Conservation (phyloP, 2,329 filamentous ascomycete species). For the Tolypocladium ophioglossoides region DNA sequence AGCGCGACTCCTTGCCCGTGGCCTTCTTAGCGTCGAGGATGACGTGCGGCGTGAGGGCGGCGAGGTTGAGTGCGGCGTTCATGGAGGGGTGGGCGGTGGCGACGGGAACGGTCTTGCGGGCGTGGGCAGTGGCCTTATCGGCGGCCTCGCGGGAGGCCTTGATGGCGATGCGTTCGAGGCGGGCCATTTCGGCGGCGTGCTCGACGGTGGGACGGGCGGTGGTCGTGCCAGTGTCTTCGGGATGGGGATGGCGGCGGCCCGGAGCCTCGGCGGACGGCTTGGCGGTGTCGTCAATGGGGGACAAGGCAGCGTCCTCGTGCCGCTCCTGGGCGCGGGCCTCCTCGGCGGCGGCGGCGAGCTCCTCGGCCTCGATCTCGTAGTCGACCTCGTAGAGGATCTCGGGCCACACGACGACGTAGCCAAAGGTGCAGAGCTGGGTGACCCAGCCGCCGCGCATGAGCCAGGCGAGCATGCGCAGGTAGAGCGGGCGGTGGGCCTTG, state of each 20-base stretch:
- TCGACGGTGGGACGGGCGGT: conserved; percentile 34
- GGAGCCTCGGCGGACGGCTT: background rate
- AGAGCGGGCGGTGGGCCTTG: conserved; percentile 76
- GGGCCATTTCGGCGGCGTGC: conserved; percentile 49
- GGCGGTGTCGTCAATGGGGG: background rate
- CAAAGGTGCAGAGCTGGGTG: conserved; percentile 83
- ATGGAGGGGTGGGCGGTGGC: conserved; percentile 43
- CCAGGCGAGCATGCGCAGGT: conserved; percentile 89
- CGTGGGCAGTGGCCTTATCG: conserved; percentile 45
- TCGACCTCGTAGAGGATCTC: conserved; percentile 77
- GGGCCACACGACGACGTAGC: conserved; percentile 74
- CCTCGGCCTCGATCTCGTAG: conserved; percentile 56
- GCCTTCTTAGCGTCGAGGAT: conserved; percentile 72
- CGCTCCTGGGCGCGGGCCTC: conserved; percentile 5
- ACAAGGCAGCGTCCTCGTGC: background rate
- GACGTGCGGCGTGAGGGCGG: conserved; percentile 49
- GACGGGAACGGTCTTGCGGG: conserved; percentile 36
- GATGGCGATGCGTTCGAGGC: conserved; percentile 46
- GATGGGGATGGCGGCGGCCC: conserved; percentile 1
- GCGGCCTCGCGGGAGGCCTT: conserved; percentile 44
- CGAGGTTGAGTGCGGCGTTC: conserved; percentile 48
- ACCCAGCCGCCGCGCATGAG: conserved; percentile 89
- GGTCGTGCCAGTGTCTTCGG: conserved; percentile 12
- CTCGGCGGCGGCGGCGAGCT: conserved; percentile 34
- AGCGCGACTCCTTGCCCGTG: conserved; percentile 67